Base-by-base conservation (phyloP, 1,284 basidiomycete genomes). In the Naganishia cerealis region DNA sequence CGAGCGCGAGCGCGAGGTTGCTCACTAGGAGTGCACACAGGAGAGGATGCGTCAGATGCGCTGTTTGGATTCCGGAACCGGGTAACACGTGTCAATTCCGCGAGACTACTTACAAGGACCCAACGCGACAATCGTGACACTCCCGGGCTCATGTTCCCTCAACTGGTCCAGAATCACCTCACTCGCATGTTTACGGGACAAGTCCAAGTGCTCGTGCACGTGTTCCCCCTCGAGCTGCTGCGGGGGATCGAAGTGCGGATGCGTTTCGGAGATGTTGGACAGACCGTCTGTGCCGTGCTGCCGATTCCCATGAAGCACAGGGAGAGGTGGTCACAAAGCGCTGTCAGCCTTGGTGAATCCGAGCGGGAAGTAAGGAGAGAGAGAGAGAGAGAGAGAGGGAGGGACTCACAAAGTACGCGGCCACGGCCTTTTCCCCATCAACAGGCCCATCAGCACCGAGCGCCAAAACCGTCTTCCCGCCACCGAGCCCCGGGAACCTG, bases 61-160 rank as follows among this genome's bases (percentile, higher is more conserved):
- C 39, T 36, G 33, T 33, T 3, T 9, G 33, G 18, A 50, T 50
- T 50, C 24, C 24, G 46, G 18, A 18, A 18, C 46, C 46, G 24
- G 18, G 24, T 50, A 7, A 2, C 13, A 33, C 29, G 29, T 6
- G 29, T 6, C 29, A 33, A 33, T 33, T 33, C 29, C 29, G 29
- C 29, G 29, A 33, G n/a, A 21, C 16, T 46, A 78, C 81, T 71
- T 57, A 82, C 82, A 81, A 5, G 94, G 94, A 0, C 94, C 95
- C 0, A 97, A 83, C 5, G 87, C 89, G 67, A 97, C 85, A 72
- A 96, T 92, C 1, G 90, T 90, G 33, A 98, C 84, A 10, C 85
- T 88, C 62, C 85, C 82, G 21, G 85, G 79, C 0, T 88, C 86
- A 67, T 86, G 82, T 1, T 82, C 79, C 38, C 82, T 79, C 8